Base-by-base conservation (phyloP, 805 yeast genomes). In the Teunomyces aglyptinius region DNA sequence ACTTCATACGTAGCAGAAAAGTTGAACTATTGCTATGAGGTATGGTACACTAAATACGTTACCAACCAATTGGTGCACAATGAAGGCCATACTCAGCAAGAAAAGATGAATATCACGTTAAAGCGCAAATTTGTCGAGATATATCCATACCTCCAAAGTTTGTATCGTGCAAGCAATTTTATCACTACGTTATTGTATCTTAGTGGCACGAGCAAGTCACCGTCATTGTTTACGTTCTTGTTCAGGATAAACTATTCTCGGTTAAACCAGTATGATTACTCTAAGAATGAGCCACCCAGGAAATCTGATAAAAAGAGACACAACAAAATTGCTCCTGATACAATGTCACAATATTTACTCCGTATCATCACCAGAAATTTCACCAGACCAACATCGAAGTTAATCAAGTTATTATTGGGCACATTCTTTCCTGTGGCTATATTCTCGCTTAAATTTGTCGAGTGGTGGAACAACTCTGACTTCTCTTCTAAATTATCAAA, bases 391-490 rank as follows among this genome's bases (percentile, higher is more conserved):
- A 46, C 63, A 43, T 60, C 70, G 67, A 61, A 51, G 56, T 49
- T 67, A 33, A 48, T 60, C 47, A 61, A 65, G 49, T 52, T 65
- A 15, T 47, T 67, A 53, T 45, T 77, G 53, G 76, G 80, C 42
- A 68, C 86, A 2, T 62, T 83, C 38, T 81, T 92, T 65, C 97
- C 97, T 0, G 75, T 85, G 0, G 88, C 95, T 2, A 85, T 91
- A 43, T 90, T 92, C 60, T 58, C 83, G 19, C 73, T 91, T 49
- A 89, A 89, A 65, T 88, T 91, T 55, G 72, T 89, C 29, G 97
- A 91, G 63, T 91, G 97, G 97, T 91, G 96, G 95, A 81, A 82
- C 50, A 78, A 86, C 20, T 82, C 90, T 12, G 89, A 86, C 49
- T 78, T 89, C 58, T 81, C 88, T 3, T 64, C 77, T 3, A 78